Evolutionary conservation across 2,329 filamentous ascomycete species (phyloP).

Genomic region (Penicillium psychrosexuale): DNA sequence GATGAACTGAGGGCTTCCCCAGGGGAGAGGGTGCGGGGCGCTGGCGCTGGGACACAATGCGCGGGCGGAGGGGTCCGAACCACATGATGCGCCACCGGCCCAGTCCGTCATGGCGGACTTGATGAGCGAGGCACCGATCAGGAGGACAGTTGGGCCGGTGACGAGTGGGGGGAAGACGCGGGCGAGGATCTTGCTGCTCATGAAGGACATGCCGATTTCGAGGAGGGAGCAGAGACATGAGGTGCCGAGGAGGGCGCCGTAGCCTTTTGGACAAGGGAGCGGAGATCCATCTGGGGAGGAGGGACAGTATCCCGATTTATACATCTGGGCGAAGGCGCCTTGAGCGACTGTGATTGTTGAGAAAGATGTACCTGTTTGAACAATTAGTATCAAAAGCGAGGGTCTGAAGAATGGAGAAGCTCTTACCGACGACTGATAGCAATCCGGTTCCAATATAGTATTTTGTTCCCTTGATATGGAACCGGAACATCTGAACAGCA

Average conservation of each 20-base stretch:
- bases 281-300: constrained; percentile 53
- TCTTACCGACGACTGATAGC: constrained; percentile 59
- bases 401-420: not conserved
- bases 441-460: constrained; percentile 65
- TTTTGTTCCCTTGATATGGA: constrained; percentile 61
- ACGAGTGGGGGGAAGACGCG: constrained; percentile 66
- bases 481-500: constrained; percentile 63
- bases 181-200: constrained; percentile 57
- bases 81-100: constrained; percentile 60
- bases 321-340: constrained; percentile 62
- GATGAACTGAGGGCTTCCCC: constrained; percentile 63
- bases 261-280: constrained; percentile 63
- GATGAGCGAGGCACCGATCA: constrained; percentile 65
- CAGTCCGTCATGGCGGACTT: constrained; percentile 63
- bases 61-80: constrained; percentile 45
- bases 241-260: constrained; percentile 63
- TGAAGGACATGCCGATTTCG: constrained; percentile 64
- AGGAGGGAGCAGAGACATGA: constrained; percentile 49
- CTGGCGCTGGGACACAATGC: constrained; percentile 57
- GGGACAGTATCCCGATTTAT: constrained; percentile 62
- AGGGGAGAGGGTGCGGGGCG: constrained; percentile 60
- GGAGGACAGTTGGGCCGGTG: constrained; percentile 64
- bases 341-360: constrained; percentile 63
- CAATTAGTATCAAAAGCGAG: not conserved
- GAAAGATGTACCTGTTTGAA: constrained; percentile 55